Conservation (phyloP, 179 eudicot genomes). For the Camellia oleifera region DNA sequence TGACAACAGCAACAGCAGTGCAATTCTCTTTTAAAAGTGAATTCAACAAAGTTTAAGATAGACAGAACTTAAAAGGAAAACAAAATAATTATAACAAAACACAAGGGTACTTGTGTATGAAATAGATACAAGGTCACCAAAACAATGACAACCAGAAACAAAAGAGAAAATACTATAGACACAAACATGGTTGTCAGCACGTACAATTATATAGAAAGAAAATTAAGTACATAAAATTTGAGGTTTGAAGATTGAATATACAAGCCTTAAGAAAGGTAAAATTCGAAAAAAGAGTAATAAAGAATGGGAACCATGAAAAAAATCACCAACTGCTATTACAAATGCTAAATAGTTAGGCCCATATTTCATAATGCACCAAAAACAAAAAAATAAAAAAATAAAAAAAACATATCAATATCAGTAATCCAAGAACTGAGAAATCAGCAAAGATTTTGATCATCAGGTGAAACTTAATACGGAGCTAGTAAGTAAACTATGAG, state of each 20-base stretch:
- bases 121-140: too few species aligned
- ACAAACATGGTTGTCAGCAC: too few species aligned
- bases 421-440: background rate
- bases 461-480: conserved; percentile 2
- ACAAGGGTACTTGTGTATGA: too few species aligned
- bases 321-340: background rate
- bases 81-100: background rate
- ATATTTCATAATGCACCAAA: background rate
- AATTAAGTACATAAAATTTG: background rate
- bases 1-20: background rate
- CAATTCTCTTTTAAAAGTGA: background rate
- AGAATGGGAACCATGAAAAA: conserved; percentile 5
- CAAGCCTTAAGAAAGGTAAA: conserved; percentile 1
- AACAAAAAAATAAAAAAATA: background rate
- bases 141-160: too few species aligned
- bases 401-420: background rate
- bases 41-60: background rate
- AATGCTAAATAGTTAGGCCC: background rate
- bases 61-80: background rate
- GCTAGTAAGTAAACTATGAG: background rate
- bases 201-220: background rate
- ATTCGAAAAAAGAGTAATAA: background rate
- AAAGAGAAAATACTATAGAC: too few species aligned
- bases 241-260: background rate
- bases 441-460: background rate